Evolutionary conservation across 2,329 filamentous ascomycete species (phyloP), one percentile per base, ranked within the genome.

Genomic region (Calonectria fujianensis): DNA sequence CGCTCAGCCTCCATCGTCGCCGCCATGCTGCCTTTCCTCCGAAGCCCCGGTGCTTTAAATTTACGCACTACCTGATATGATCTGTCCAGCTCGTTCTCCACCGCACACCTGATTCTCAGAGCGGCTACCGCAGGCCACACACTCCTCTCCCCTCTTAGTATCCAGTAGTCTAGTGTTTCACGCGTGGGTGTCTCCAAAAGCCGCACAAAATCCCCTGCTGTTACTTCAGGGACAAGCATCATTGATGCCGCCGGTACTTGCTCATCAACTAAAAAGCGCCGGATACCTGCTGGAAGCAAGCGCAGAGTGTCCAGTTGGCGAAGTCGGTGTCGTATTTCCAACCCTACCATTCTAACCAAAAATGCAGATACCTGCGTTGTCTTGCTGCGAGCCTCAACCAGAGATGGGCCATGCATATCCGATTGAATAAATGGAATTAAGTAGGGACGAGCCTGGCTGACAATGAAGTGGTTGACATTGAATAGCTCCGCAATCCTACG

Each of bases 391-490:
- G 88, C 91, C 83, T 87, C 90, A 79, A 87, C 90, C 82, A 89
- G 90, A 79, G 91, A 91, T 0, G 94, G 93, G 6, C 94, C 93
- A 84, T 96, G 94, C 86, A 96, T 92, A 79, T 96, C 94, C 59
- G 93, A 94, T 75, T 94, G 92, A 7, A 97, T 88, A 80, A 98
- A 97, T 0, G 96, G 96, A 35, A 96, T 93, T 20, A 98, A 89
- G 84, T 98, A 98, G 0, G 96, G 96, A 4, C 96, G 91, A 0
- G 96, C 96, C 86, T 98, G 96, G 77, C 94, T 97, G 78, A 98
- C 93, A 77, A 98, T 95, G 85, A 97, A 98, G 87, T 98, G 96
- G 82, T 98, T 97, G 69, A 97, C 95, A 83, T 97, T 97, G 89
- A 97, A 97, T 14, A 96, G 90, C 85, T 96, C 94, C 9, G 94